Evolutionary conservation across 2,329 filamentous ascomycete species (phyloP), one percentile per base, ranked within the genome.

Genomic region (Trichoderma harzianum): DNA sequence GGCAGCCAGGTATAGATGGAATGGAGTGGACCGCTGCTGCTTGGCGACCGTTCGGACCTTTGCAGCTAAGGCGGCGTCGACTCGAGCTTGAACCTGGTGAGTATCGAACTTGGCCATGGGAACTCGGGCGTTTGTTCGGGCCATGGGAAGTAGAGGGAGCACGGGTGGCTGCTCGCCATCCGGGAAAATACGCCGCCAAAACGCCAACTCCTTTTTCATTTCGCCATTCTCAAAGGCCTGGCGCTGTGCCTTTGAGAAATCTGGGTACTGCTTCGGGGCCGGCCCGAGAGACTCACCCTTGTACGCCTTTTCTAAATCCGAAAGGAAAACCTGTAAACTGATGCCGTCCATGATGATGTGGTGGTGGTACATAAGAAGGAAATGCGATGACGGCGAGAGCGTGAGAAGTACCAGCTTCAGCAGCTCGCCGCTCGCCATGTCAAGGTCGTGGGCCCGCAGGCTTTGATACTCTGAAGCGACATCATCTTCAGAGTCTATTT

Each of bases 281-380:
- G 34, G 73, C 6, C 69, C 39, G 21, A 80, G 76, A 4, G 34
- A 60, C 18, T 72, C 61, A 14, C 79, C 77, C 1, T 77, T 77
- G 75, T 87, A 88, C 0, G 76, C 80, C 32, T 78, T 81, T n/a
- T 84, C 78, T 3, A 88, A 70, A 47, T 88, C 85, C 0, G 72
- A 32, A 14, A 86, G 70, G 21, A 88, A 77, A 3, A 87, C 73
- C 11, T 83, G 74, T 4, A 81, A 81, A 58, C 84, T 84, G 47
- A 82, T 72, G 1, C 83, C 85, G 73, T 89, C 87, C 79, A 88
- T 82, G 39, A 80, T 77, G 47, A 88, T 87, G 74, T 88, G 86
- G 72, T 87, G 86, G 60, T 79, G 81, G 1, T 78, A 78, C 6
- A 88, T 61, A 0, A 89, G 51, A 4, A 87, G 72, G 73, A 78